These are phyloP conservation scores for Neurospora sp. DNA, from an alignment of 2,329 filamentous ascomycete species.

Conservation along the genomic window DNA sequence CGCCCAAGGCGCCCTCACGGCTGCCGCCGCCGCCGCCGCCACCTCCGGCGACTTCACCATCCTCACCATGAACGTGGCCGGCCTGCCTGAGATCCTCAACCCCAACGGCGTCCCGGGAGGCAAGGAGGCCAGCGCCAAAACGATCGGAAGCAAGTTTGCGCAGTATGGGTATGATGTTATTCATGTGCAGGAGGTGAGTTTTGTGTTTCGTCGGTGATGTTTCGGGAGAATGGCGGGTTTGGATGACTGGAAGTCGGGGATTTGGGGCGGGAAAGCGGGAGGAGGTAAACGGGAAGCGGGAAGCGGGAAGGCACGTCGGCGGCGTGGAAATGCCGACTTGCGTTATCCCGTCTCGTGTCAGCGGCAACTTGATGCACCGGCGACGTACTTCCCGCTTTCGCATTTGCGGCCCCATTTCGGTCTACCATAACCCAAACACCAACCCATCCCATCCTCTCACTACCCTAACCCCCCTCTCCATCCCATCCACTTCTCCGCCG, in stretches of 20 bases:
- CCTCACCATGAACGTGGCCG: too few relatives aligned
- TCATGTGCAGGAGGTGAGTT: constrained; percentile 49
- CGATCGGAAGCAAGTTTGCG: constrained; percentile 47
- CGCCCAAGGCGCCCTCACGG: too few relatives aligned
- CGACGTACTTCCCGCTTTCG: background rate
- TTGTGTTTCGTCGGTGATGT: background rate
- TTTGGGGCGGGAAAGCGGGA: background rate
- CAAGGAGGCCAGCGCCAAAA: constrained; percentile 45
- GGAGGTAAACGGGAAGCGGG: background rate
- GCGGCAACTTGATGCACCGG: background rate
- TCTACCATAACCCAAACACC: background rate
- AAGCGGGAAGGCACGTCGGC: background rate
- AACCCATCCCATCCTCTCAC: background rate
- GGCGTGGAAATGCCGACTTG: background rate
- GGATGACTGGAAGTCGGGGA: background rate
- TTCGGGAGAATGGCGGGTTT: background rate
- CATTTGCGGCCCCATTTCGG: background rate
- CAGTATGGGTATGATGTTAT: constrained; percentile 51
- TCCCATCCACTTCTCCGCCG: background rate
- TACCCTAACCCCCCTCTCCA: too few relatives aligned
- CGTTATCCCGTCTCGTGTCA: background rate
- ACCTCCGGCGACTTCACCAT: too few relatives aligned
- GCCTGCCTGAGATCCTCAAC: constrained; percentile 39
- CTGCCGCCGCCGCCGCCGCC: too few relatives aligned
- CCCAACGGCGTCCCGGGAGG: constrained; percentile 51